Evolutionary conservation across 441 rosid genomes (phyloP).

Genomic region (Erysimum cheiri): DNA sequence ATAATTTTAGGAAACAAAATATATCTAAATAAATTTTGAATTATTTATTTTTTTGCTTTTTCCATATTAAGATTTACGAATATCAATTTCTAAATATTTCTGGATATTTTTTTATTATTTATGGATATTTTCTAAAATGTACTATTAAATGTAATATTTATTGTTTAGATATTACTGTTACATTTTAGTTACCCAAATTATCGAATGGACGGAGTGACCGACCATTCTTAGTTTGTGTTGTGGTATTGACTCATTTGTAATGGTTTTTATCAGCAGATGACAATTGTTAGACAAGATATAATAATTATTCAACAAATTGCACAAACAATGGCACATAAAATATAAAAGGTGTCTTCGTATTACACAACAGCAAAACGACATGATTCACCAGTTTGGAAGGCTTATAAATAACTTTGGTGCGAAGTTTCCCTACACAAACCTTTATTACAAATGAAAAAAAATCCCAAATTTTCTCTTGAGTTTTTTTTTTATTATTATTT

Average conservation of each 20-base stretch:
- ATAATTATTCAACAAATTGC: not conserved
- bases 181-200: not conserved
- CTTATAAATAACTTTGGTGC: conserved; percentile 27
- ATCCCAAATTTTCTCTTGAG: conserved; percentile 25
- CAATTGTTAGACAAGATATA: not conserved
- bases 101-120: no score
- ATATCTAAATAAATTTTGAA: no score
- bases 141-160: no score
- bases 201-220: not conserved
- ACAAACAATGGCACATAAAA: not conserved
- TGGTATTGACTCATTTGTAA: not conserved
- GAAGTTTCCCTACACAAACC: conserved; percentile 33
- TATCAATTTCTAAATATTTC: no score
- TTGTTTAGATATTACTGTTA: no score
- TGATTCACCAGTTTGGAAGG: conserved; percentile 32
- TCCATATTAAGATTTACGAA: no score
- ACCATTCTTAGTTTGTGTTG: not conserved
- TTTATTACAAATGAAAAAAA: conserved; percentile 39
- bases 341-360: conserved; percentile 1
- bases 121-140: no score
- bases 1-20: no score
- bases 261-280: not conserved
- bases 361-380: conserved; percentile 34
- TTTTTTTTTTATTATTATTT: conserved; percentile 14
- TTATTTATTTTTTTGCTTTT: no score